phyloP scores from a whole-genome alignment of 495 filamentous ascomycete species.

The Trypethelium eluteriae region DNA sequence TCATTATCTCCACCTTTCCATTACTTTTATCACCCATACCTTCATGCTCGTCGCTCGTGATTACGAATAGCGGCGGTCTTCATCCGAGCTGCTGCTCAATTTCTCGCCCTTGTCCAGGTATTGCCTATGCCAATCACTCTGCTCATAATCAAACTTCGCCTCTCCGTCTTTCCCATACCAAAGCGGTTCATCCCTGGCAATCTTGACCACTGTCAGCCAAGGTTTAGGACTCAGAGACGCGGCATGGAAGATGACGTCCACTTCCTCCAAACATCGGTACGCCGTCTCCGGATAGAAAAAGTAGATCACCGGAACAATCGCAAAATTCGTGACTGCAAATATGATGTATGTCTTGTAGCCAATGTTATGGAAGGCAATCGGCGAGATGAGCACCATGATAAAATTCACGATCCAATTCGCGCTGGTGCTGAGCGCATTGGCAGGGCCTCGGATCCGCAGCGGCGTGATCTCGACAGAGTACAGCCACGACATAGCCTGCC shows the following conservation, averaged over 20 bases:
- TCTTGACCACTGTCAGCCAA: conserved; percentile 50
- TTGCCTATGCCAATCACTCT: conserved; percentile 17
- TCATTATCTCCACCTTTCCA: too few species aligned
- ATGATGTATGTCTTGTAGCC: conserved; percentile 68
- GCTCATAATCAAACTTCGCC: conserved; percentile 53
- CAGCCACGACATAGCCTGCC: conserved; percentile 71
- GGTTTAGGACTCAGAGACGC: conserved; percentile 44
- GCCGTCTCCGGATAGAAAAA: conserved; percentile 74
- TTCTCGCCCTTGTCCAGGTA: conserved; percentile 3
- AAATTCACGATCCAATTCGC: conserved; percentile 57
- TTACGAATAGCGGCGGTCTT: too few species aligned
- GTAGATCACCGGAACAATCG: conserved; percentile 61
- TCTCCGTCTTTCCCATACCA: conserved; percentile 65
- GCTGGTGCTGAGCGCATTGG: conserved; percentile 62
- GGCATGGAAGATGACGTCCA: conserved; percentile 62
- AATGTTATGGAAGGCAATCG: conserved; percentile 60
- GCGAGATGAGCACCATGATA: conserved; percentile 64
- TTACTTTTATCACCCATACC: too few species aligned
- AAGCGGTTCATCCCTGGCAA: conserved; percentile 56
- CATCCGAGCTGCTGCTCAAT: conserved; percentile 8
- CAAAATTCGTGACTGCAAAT: conserved; percentile 69
- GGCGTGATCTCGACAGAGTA: conserved; percentile 71
- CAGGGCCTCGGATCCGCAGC: conserved; percentile 62
- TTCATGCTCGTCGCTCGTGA: too few species aligned
- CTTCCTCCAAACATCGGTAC: conserved; percentile 64